These are phyloP conservation scores for Hypoxylon cercidicola DNA, from an alignment of 495 filamentous ascomycete genomes.

Conservation along the genomic window DNA sequence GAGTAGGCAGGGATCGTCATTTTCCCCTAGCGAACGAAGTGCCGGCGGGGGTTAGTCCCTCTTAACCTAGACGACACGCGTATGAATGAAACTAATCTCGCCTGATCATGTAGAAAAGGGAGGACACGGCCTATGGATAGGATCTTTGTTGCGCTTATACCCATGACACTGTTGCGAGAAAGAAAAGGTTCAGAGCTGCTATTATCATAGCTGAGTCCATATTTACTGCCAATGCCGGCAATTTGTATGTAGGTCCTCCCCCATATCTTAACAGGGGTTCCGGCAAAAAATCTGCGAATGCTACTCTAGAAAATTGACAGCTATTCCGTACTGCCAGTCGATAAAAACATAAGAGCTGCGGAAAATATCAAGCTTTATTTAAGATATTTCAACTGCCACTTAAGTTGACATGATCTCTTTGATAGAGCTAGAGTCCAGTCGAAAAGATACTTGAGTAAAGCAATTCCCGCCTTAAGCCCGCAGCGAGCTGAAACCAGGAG, in stretches of 20 bases:
- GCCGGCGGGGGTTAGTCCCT: slow-evolving; percentile 13
- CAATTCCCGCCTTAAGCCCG: no score
- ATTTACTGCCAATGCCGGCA: background rate
- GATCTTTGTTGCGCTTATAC: background rate
- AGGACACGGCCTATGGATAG: background rate
- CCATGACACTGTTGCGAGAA: background rate
- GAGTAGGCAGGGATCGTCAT: slow-evolving; percentile 24
- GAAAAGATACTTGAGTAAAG: no score
- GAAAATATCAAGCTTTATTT: no score
- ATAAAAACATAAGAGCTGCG: no score
- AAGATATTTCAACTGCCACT: no score
- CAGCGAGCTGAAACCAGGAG: background rate
- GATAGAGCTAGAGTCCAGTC: no score
- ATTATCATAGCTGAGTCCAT: background rate
- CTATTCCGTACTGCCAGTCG: no score
- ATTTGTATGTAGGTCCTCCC: background rate
- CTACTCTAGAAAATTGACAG: no score
- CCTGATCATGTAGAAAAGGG: slow-evolving; percentile 13
- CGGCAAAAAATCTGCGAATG: no score
- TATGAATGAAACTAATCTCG: slow-evolving; percentile 33
- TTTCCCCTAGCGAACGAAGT: slow-evolving; percentile 8
- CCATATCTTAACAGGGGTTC: no score
- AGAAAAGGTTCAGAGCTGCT: background rate
- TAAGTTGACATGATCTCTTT: no score
- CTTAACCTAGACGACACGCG: slow-evolving; percentile 15